These are phyloP conservation scores for Carallia pectinifolia DNA, from an alignment of 345 rosid species.

Conservation along the genomic window DNA sequence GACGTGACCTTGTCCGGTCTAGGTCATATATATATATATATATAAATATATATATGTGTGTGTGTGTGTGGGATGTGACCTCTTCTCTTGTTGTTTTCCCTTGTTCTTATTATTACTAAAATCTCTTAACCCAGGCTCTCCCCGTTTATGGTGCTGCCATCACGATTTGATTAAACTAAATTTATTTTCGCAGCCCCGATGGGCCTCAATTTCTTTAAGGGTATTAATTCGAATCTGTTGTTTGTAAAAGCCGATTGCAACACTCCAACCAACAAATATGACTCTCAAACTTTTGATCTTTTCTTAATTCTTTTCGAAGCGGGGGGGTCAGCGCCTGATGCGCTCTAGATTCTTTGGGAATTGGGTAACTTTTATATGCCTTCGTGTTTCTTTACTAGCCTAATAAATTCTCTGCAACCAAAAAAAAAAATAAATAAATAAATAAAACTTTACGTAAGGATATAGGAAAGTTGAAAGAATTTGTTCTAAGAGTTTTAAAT, in stretches of 20 bases:
- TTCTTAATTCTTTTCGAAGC: conserved; percentile 46
- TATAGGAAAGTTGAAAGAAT: too few relatives aligned
- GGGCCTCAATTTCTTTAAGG: background rate
- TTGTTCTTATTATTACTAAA: conserved; percentile 3
- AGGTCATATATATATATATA: background rate
- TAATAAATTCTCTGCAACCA: conserved; percentile 27
- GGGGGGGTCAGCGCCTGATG: conserved; percentile 86
- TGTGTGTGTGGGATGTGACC: conserved; percentile 9
- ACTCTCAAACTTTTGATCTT: conserved; percentile 19
- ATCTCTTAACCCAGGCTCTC: background rate
- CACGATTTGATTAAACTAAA: background rate
- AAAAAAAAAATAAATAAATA: too few relatives aligned
- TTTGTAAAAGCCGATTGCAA: conserved; percentile 10
- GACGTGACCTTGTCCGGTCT: conserved; percentile 40
- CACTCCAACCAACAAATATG: conserved; percentile 7
- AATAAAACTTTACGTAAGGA: too few relatives aligned
- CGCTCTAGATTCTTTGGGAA: conserved; percentile 98
- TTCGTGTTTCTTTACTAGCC: conserved; percentile 15
- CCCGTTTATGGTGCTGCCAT: background rate
- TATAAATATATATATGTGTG: too few relatives aligned
- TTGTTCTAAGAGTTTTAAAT: too few relatives aligned
- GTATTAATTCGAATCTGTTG: background rate
- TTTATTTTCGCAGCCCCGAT: conserved; percentile 16
- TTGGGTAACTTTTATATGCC: conserved; percentile 24
- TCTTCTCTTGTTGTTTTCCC: conserved; percentile 28